These are phyloP conservation scores for Choiromyces venosus DNA, from an alignment of 495 filamentous ascomycete species.

Conservation along the genomic window DNA sequence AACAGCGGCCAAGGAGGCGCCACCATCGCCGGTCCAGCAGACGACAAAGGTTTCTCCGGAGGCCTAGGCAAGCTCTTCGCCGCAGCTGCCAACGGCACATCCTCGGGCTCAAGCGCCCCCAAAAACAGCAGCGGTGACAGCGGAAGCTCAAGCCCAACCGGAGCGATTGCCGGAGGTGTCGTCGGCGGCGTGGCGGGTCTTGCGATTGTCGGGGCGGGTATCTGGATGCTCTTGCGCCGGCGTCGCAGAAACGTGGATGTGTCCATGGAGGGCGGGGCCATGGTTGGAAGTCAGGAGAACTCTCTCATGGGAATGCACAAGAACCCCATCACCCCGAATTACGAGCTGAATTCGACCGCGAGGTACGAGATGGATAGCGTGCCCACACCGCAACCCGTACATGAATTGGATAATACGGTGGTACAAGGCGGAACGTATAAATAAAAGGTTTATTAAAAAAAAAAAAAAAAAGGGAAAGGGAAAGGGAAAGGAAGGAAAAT, in stretches of 20 bases:
- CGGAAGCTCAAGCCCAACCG: constrained; percentile 20
- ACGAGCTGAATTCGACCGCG: background rate
- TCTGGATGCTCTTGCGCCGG: constrained; percentile 11
- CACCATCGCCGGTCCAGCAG: background rate
- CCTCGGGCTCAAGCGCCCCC: background rate
- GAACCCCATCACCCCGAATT: background rate
- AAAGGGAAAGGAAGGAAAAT: background rate
- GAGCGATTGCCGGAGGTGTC: constrained; percentile 38
- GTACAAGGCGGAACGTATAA: background rate
- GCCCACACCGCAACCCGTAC: background rate
- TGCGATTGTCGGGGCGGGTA: constrained; percentile 16
- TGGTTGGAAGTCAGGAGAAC: background rate
- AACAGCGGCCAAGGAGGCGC: constrained; percentile 15
- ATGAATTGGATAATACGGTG: background rate
- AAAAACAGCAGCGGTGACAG: background rate
- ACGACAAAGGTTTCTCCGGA: constrained; percentile 6
- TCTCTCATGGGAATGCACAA: background rate
- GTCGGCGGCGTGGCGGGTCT: constrained; percentile 33
- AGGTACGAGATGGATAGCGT: background rate
- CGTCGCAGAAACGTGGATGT: constrained; percentile 9
- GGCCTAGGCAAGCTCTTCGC: constrained; percentile 12
- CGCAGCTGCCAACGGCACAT: background rate
- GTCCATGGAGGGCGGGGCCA: background rate
- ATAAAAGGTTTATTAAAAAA: background rate
- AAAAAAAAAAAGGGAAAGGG: no score